A percentile compares a stretch with the other conserved stretches of the same genome.
These are phyloP conservation scores for Setaria italica DNA, from an alignment of 202 grass and related monocot genomes.

Conservation along the genomic window DNA sequence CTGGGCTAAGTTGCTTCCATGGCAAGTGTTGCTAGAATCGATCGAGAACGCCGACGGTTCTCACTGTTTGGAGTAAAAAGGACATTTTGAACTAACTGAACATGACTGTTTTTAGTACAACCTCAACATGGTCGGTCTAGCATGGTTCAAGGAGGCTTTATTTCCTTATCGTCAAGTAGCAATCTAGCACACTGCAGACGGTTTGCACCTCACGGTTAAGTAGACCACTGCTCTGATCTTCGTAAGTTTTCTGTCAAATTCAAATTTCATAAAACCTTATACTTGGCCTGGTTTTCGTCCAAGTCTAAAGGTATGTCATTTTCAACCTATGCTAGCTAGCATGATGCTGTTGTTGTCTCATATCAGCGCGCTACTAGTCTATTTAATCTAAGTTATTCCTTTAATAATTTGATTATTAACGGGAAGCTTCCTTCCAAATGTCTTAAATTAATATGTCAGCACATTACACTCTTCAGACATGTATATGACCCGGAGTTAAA, in stretches of 20 bases:
- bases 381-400: not conserved
- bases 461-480: not conserved
- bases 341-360: not conserved
- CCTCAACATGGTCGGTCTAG: not conserved
- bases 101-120: not conserved
- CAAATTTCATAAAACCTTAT: not conserved
- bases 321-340: conserved; percentile 10
- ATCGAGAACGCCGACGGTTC: not conserved
- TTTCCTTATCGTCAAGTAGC: not conserved
- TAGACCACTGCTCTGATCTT: not conserved
- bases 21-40: not conserved
- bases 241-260: not conserved
- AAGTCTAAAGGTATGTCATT: not conserved
- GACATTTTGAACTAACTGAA: not conserved
- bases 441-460: not conserved
- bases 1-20: not conserved
- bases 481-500: not conserved
- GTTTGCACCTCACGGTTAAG: not conserved
- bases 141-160: not conserved
- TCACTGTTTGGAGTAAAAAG: conserved; percentile 17
- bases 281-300: not conserved
- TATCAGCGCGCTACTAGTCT: not conserved
- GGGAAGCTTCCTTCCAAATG: not conserved
- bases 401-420: not conserved
- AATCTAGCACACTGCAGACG: too few species aligned